Base-by-base conservation (phyloP, 169 alveolate genomes). In the Cryptosporidium bovis region DNA sequence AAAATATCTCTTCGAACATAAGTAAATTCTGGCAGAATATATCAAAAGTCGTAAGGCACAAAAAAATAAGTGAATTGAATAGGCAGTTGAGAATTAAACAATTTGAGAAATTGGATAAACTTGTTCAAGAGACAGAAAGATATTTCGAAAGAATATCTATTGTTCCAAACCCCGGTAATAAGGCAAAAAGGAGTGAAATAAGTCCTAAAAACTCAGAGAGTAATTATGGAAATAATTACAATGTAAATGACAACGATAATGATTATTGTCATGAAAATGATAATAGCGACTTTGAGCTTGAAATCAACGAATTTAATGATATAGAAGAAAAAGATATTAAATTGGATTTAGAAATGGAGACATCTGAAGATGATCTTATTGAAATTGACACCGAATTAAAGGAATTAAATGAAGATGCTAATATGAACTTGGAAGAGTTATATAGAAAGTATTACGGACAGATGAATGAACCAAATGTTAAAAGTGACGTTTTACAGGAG, bases 341-440 rank as follows among this genome's bases (percentile, higher is more conserved):
- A 62, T 51, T 64, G 13, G 91, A 90, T 64, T 53, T 66, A 8
- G 90, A 82, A 46, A 82, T 65, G 83, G 69, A 50, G 8, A 33
- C 51, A n/a, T 60, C 85, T 6, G 83, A 82, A 20, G 84, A 66
- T 27, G 66, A 69, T 6, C 50, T 55, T 10, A 69, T 66, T 6
- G 91, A 91, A 53, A 36, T 71, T 31, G 65, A 77, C 29, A 92
- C 90, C 66, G 90, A 66, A 36, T 82, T 87, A 20, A 84, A 71
- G 31, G 82, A 83, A 65, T 65, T 84, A 24, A 83, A 65, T 50
- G 71, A 64, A 16, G 92, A 90, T 60, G 89, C 90, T 56, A 66
- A 64, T 24, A 48, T 68, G 29, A 68, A 66, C 31, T 82, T 83
- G 46, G 92, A 66, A 12, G 91, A 82, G n/a, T 29, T 44, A 15